A percentile compares a stretch with the other conserved stretches of the same genome.
Evolutionary conservation across 2,329 filamentous ascomycete species (phyloP).

Genomic region (Fusarium citri): DNA sequence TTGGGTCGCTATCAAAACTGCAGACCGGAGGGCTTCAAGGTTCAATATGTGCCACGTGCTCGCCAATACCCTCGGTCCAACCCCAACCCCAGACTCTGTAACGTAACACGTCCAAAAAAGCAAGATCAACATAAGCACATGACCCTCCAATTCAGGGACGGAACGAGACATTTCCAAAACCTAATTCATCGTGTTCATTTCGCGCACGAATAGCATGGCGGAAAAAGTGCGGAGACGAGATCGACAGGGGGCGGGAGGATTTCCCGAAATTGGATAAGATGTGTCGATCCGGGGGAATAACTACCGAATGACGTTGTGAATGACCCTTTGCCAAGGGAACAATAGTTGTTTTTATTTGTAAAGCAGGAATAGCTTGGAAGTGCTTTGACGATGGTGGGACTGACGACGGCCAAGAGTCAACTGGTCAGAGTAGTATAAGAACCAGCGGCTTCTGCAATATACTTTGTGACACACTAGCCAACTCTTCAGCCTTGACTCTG

Average conservation of each 20-base stretch:
- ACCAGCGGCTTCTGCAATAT: fast-evolving
- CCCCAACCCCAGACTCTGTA: neutral
- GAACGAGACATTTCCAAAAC: neutral
- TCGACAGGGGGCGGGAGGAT: slow-evolving; percentile 18
- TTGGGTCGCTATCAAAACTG: neutral
- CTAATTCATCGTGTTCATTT: slow-evolving; percentile 9
- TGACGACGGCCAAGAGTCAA: neutral
- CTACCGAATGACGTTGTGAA: slow-evolving; percentile 27
- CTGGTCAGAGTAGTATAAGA: neutral
- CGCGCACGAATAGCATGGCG: slow-evolving; percentile 23
- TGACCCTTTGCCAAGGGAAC: neutral
- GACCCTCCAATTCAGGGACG: slow-evolving; percentile 2
- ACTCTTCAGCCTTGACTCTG: neutral
- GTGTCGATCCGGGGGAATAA: slow-evolving; percentile 26
- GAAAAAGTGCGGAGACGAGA: slow-evolving; percentile 20
- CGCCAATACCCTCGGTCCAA: slow-evolving; percentile 1
- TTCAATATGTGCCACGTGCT: neutral
- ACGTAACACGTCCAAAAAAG: neutral
- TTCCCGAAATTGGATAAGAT: slow-evolving; percentile 13
- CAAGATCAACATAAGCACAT: slow-evolving; percentile 22
- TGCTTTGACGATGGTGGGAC: neutral
- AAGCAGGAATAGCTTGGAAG: neutral
- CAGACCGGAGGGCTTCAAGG: fast-evolving
- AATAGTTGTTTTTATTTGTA: neutral
- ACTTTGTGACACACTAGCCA: neutral